Evolutionary conservation across 1,139 yeast species (phyloP), one percentile per base, ranked within the genome.

Genomic region (Yamadazyma spencermartinsiae): DNA sequence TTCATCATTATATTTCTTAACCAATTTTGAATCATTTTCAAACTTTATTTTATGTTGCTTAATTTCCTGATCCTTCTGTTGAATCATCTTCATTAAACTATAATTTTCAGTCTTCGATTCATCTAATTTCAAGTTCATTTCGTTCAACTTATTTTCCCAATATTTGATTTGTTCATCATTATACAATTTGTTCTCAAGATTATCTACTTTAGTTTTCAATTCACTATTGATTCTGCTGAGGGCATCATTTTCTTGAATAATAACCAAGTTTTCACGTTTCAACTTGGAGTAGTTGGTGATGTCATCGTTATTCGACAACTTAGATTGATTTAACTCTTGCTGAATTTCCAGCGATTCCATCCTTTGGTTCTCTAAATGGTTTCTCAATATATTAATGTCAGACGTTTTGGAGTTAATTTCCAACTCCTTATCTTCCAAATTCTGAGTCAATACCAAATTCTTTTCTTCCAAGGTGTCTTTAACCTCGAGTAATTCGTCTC

Each of bases 391-490:
- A 11, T 48, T 41, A 38, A 63, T 49, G 29, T 68, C 71, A 4
- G 60, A 42, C 36, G 62, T 60, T 24, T 60, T 48, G 34, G 65
- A 63, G 10, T 55, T 50, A 25, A 73, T 64, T 34, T 63, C 61
- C 3, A 60, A 54, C 3, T 65, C 50, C 32, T 72, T 70, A 23
- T 66, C 72, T 31, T 76, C 76, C 39, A 77, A 67, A 39, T 72
- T 71, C 20, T 61, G 61, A 18, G 65, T 65, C 13, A 80, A 58
- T 1, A 62, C 63, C 32, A 68, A 58, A n/a, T 79, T 59, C 34
- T 73, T 68, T 6, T 57, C 58, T 49, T 79, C 81, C 27, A 82
- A 55, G 4, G 53, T 52, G 23, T 71, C 73, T 49, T 78, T 78
- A 2, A 74, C 71, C 14, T 58, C 63, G 37, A 76, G 55, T 30